phyloP scores from a whole-genome alignment of 179 eudicot genomes.

The Silene coronaria region DNA sequence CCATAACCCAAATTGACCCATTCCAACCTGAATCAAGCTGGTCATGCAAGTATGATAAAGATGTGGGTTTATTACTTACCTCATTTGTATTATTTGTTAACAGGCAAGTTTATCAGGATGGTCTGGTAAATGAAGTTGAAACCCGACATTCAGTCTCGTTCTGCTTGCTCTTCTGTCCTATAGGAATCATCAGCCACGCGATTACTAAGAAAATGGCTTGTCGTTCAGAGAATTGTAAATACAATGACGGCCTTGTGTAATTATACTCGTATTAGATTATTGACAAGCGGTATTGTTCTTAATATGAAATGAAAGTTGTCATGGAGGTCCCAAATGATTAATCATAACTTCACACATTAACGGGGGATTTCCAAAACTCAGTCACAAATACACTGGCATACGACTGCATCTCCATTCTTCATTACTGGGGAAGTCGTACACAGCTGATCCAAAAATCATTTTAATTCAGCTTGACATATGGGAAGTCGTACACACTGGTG shows the following conservation, averaged over 20 bases:
- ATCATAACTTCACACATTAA: neutral
- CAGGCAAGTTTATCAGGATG: conserved; percentile 83
- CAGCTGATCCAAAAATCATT: too few species aligned
- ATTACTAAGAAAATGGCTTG: conserved; percentile 52
- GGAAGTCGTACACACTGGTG: too few species aligned
- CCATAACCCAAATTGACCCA: too few species aligned
- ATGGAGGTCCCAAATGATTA: neutral
- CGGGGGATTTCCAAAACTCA: too few species aligned
- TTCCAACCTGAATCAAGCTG: too few species aligned
- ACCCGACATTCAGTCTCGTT: conserved; percentile 87
- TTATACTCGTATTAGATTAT: neutral
- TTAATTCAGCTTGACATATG: too few species aligned
- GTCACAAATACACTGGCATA: too few species aligned
- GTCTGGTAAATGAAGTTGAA: conserved; percentile 62
- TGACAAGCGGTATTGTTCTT: neutral
- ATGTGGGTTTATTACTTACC: neutral
- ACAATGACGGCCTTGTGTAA: conserved; percentile 13
- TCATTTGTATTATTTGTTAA: neutral
- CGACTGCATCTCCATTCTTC: too few species aligned
- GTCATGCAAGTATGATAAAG: neutral
- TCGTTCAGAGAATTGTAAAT: conserved; percentile 12
- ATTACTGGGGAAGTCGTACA: too few species aligned
- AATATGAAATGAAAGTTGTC: neutral
- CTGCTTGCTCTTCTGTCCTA: conserved; percentile 77
- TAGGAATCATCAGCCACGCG: conserved; percentile 68